phyloP scores from a whole-genome alignment of 192 early-diverging fungal species.

The Entomortierella chlamydospora region DNA sequence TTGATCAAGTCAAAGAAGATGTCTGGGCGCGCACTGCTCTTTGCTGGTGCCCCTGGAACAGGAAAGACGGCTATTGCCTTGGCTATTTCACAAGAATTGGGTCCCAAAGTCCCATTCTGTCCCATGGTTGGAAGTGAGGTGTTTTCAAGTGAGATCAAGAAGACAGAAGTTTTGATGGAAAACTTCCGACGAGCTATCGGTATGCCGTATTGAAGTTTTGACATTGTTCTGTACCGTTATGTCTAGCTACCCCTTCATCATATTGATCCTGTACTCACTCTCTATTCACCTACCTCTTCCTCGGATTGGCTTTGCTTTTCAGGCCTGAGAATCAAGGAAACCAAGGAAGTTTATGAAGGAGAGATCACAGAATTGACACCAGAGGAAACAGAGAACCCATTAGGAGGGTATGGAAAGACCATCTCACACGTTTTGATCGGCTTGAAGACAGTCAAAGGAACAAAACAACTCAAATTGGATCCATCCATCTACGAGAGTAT shows the following conservation, averaged over 20 bases:
- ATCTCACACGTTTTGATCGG: conserved; percentile 96
- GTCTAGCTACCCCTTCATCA: no score
- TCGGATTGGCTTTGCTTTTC: not conserved
- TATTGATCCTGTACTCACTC: not conserved
- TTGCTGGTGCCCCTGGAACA: conserved; percentile 97
- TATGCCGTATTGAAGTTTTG: conserved; percentile 14
- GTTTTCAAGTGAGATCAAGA: conserved; percentile 98
- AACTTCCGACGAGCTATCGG: conserved; percentile 97
- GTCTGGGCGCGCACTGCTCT: conserved; percentile 94
- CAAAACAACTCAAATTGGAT: conserved; percentile 97
- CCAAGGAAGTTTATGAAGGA: conserved; percentile 99
- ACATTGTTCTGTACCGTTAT: no score
- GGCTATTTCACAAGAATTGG: conserved; percentile 96
- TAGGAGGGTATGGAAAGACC: conserved; percentile 98
- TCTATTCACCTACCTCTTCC: not conserved
- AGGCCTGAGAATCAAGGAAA: conserved; percentile 96
- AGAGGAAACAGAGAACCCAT: conserved; percentile 97
- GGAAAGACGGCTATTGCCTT: conserved; percentile 99
- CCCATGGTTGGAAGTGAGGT: conserved; percentile 99
- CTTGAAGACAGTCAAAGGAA: conserved; percentile 98
- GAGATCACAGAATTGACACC: conserved; percentile 98
- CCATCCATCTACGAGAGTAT: conserved; percentile 97
- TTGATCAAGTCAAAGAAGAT: conserved; percentile 96
- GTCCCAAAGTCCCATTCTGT: conserved; percentile 98
- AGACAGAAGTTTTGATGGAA: conserved; percentile 99